Percentiles rank a stretch among this genome's conserved stretches.
These are phyloP conservation scores for Calvatia gigantea DNA, from an alignment of 768 basidiomycete species.

Conservation along the genomic window DNA sequence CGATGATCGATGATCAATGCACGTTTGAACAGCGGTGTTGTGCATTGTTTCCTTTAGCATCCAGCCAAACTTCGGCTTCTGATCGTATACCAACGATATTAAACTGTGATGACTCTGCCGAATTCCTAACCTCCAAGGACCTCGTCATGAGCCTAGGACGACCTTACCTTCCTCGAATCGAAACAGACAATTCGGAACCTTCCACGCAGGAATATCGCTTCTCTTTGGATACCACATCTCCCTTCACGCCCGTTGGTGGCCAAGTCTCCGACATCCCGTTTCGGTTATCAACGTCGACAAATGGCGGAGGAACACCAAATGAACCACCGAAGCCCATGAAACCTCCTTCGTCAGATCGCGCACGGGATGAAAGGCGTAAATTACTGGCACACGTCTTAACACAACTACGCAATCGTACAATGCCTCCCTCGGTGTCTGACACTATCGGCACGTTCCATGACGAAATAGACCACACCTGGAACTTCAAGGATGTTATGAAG, in stretches of 20 bases:
- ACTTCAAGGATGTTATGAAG: conserved; percentile 28
- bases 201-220: not conserved
- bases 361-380: conserved; percentile 63
- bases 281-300: conserved; percentile 12
- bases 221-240: conserved; percentile 8
- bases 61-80: too few species aligned
- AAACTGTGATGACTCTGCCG: too few species aligned
- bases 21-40: not conserved
- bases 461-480: conserved; percentile 42
- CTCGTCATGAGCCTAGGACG: not conserved
- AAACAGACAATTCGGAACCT: conserved; percentile 3
- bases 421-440: conserved; percentile 52
- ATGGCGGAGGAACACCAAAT: not conserved
- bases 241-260: conserved; percentile 4
- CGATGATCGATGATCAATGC: not conserved
- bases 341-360: conserved; percentile 15
- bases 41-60: too few species aligned
- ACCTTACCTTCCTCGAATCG: conserved; percentile 10
- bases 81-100: too few species aligned
- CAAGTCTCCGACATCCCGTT: conserved; percentile 11
- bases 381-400: conserved; percentile 61
- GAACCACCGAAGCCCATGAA: not conserved
- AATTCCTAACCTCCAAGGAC: not conserved
- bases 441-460: conserved; percentile 39
- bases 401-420: conserved; percentile 54